Evolutionary conservation across 345 rosid genomes (phyloP), one percentile per base, ranked within the genome.

Genomic region (Punica granatum): DNA sequence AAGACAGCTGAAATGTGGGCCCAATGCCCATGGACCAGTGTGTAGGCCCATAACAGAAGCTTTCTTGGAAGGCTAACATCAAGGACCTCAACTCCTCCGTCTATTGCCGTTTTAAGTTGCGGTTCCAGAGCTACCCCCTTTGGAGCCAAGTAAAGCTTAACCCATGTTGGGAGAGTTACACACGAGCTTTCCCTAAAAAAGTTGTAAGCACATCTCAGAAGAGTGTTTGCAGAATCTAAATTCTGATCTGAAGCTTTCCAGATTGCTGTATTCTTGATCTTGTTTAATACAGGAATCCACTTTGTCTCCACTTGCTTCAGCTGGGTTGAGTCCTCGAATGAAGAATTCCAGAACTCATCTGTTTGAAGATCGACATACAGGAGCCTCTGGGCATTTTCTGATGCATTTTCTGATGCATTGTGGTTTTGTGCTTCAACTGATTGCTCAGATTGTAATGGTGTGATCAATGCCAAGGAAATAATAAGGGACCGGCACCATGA

Each of bases 1-100:
- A 94, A 81, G 69, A 84, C 99, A 31, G 67, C 74, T 2, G 96
- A 84, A 65, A 94, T 89, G 79, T 75, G 89, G 56, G 91, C 82
- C 81, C 76, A 86, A 41, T 80, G 88, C 66, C 97, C 96, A 64
- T 86, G 87, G 83, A 83, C 66, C 62, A 94, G 66, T 0, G 83
- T 80, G 80, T 89, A 91, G 61, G 97, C 95, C 99, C 99, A 94
- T 84, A 88, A 74, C 72, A 89, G 89, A 76, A 94, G 89, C 83
- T 91, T 94, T 85, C 97, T 86, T 25, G 91, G 97, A 76, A 81
- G 73, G 86, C 96, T 91, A 65, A 91, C 60, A 77, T 94, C 97
- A 66, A 94, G 81, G 81, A 76, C 72, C 79, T 91, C 99, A 69
- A 85, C 78, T 72, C 92, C 96, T 72, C 41, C 41, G 5, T 86